These are phyloP conservation scores for Eucalyptus urophylla DNA, from an alignment of 345 rosid species.

Conservation along the genomic window DNA sequence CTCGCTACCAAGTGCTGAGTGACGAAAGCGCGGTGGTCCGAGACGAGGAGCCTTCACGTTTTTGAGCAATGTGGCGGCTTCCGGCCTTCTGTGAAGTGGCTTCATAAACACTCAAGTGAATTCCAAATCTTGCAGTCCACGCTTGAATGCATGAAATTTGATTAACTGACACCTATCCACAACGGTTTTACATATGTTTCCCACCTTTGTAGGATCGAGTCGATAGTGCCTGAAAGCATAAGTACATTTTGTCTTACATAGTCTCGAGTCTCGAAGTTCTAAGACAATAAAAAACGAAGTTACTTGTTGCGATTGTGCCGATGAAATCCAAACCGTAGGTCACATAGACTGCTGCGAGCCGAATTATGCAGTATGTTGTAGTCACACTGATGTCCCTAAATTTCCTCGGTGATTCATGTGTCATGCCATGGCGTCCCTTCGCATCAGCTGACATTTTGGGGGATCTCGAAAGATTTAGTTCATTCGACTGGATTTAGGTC, in stretches of 20 bases:
- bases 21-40: not conserved
- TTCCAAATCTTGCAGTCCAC: not conserved
- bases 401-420: not conserved
- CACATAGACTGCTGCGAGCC: not conserved
- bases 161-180: not conserved
- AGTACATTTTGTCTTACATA: not conserved
- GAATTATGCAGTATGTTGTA: not conserved
- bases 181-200: not conserved
- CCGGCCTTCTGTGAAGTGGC: not conserved
- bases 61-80: not conserved
- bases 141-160: not conserved
- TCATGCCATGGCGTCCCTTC: not conserved
- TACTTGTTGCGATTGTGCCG: not conserved
- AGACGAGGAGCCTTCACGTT: not conserved
- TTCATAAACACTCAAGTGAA: not conserved
- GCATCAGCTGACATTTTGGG: not conserved
- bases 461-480: not conserved
- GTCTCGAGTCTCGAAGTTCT: not conserved
- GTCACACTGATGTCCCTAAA: not conserved
- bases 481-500: not conserved
- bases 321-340: not conserved
- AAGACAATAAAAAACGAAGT: not conserved
- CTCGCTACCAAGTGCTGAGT: conserved; percentile 6
- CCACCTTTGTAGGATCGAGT: not conserved
- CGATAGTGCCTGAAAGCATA: not conserved